These are phyloP conservation scores for Coemansia sp. DNA, from an alignment of 192 early-diverging fungal species.

Conservation along the genomic window DNA sequence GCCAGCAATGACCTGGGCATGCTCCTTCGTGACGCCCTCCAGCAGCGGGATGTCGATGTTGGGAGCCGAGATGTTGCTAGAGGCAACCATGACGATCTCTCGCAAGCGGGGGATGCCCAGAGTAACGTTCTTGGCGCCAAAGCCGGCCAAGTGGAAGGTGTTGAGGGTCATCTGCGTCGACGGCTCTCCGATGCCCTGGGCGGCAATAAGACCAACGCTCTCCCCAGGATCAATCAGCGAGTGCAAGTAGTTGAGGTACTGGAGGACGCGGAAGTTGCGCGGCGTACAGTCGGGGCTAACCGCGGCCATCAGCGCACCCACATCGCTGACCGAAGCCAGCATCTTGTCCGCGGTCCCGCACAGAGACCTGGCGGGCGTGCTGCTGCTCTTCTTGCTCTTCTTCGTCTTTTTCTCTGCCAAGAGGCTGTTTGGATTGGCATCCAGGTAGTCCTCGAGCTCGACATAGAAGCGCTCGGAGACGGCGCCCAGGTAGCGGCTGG, in stretches of 20 bases:
- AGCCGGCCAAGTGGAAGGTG: conserved; percentile 99
- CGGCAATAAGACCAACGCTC: conserved; percentile 94
- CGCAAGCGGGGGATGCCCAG: conserved; percentile 99
- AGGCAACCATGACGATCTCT: conserved; percentile 99
- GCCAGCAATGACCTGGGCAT: conserved; percentile 65
- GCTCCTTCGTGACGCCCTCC: conserved; percentile 61
- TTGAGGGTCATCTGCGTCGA: conserved; percentile 99
- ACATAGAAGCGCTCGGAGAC: conserved; percentile 85
- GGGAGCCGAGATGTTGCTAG: conserved; percentile 84
- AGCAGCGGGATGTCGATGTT: conserved; percentile 86
- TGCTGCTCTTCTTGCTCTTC: not conserved
- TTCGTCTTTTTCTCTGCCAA: conserved; percentile 17
- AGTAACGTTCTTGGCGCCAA: conserved; percentile 98
- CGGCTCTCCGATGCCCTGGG: conserved; percentile 97
- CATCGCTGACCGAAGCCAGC: conserved; percentile 64
- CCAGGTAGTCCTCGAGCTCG: conserved; percentile 59
- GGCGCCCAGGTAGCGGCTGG: conserved; percentile 80
- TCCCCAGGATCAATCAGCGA: conserved; percentile 96
- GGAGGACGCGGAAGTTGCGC: conserved; percentile 83
- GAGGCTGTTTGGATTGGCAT: conserved; percentile 36
- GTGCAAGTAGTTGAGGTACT: conserved; percentile 94
- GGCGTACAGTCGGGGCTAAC: conserved; percentile 61
- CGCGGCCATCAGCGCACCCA: conserved; percentile 53
- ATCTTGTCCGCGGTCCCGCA: conserved; percentile 55
- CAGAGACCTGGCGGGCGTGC: conserved; percentile 55